phyloP scores from a whole-genome alignment of 169 alveolate genomes.

The Perkinsus chesapeaki region DNA sequence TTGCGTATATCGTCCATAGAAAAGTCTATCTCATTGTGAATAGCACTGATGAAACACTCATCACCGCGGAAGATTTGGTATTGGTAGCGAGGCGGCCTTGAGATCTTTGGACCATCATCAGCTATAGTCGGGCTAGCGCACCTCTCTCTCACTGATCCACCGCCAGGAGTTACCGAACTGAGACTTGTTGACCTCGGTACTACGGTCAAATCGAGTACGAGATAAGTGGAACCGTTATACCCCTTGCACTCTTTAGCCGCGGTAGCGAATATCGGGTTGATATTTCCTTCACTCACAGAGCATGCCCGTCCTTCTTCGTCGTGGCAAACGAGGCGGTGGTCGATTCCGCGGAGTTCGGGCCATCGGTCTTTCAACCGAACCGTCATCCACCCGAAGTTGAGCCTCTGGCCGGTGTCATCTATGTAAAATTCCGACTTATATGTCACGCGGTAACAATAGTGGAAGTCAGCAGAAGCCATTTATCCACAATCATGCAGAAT shows the following conservation, averaged over 20 bases:
- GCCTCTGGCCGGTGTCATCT: not conserved
- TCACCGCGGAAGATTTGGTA: too few species aligned
- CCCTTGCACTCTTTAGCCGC: not conserved
- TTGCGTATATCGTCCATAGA: too few species aligned
- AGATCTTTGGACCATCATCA: too few species aligned
- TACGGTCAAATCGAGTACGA: not conserved
- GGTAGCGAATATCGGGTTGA: not conserved
- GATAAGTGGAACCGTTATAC: not conserved
- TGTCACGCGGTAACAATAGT: not conserved
- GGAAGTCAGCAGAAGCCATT: too few species aligned
- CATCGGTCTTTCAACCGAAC: not conserved
- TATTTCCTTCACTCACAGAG: not conserved
- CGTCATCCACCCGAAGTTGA: not conserved
- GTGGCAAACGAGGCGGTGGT: not conserved
- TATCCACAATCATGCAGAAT: too few species aligned
- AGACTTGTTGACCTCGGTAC: not conserved
- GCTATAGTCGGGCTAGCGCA: too few species aligned
- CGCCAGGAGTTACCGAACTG: not conserved
- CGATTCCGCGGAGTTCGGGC: not conserved
- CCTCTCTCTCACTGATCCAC: not conserved
- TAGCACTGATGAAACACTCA: too few species aligned
- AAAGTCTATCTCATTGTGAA: too few species aligned
- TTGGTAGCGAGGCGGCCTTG: too few species aligned
- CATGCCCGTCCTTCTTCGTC: not conserved
- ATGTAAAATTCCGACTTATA: not conserved